Conservation (phyloP, 2,329 filamentous ascomycete genomes). For the Trichoderma afroharzianum region DNA sequence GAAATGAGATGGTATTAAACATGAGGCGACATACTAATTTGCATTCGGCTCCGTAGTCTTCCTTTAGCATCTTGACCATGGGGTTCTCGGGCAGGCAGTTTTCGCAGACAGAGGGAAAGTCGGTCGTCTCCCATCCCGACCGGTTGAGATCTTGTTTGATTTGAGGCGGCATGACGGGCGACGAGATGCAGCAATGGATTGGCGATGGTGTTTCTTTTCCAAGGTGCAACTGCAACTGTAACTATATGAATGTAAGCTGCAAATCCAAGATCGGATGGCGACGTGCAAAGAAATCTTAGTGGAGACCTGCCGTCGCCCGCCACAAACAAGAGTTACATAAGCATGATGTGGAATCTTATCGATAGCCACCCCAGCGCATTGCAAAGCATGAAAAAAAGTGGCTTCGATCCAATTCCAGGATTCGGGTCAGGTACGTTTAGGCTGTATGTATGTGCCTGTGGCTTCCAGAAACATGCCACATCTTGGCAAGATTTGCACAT, state of each 20-base stretch:
- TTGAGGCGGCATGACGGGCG: slow-evolving; percentile 68
- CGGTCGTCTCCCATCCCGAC: slow-evolving; percentile 91
- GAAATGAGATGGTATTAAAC: background rate
- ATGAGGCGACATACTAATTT: slow-evolving; percentile 48
- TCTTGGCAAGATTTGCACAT: background rate
- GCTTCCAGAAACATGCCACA: background rate
- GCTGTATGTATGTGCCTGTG: background rate
- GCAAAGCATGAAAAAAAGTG: slow-evolving; percentile 1
- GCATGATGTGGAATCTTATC: slow-evolving; percentile 24
- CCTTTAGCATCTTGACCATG: slow-evolving; percentile 98
- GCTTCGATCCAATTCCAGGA: background rate
- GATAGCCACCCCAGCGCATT: slow-evolving; percentile 21
- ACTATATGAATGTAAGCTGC: background rate
- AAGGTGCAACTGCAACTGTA: background rate
- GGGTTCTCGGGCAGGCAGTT: slow-evolving; percentile 94
- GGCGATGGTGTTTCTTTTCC: background rate
- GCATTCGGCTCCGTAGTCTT: slow-evolving; percentile 87
- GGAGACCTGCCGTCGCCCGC: slow-evolving; percentile 5
- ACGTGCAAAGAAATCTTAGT: slow-evolving; percentile 10
- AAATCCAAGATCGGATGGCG: slow-evolving; percentile 13
- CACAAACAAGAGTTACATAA: slow-evolving; percentile 9
- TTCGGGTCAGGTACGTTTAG: background rate
- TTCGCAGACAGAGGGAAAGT: slow-evolving; percentile 86
- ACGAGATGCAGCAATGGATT: background rate
- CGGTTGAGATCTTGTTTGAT: slow-evolving; percentile 96